These are phyloP conservation scores for Suhomyces sp. DNA, from an alignment of 805 yeast genomes.

Conservation along the genomic window DNA sequence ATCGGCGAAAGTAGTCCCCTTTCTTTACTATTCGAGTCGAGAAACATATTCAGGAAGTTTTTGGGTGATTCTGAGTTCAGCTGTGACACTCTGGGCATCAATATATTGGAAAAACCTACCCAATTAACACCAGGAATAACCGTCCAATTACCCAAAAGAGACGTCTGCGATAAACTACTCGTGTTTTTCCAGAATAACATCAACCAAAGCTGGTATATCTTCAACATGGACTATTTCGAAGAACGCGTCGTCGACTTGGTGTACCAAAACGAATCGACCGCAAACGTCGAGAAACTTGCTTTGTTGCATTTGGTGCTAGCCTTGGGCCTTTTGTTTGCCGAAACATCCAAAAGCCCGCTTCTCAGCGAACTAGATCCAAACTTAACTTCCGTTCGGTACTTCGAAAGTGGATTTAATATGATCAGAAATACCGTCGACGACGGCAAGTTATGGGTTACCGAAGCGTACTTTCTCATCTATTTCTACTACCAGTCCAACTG, in stretches of 20 bases:
- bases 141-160: slow-evolving; percentile 10
- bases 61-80: slow-evolving; percentile 35
- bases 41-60: slow-evolving; percentile 31
- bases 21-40: slow-evolving; percentile 38
- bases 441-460: slow-evolving; percentile 41
- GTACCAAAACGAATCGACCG: slow-evolving; percentile 23
- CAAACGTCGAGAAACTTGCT: slow-evolving; percentile 24
- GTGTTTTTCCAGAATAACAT: slow-evolving; percentile 35
- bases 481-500: slow-evolving; percentile 41
- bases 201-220: slow-evolving; percentile 38
- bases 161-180: slow-evolving; percentile 6
- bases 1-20: slow-evolving; percentile 43
- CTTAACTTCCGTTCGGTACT: slow-evolving; percentile 29
- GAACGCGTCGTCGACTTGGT: slow-evolving; percentile 24
- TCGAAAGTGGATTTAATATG: slow-evolving; percentile 32
- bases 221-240: slow-evolving; percentile 33
- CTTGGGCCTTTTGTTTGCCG: slow-evolving; percentile 39
- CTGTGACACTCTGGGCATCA: slow-evolving; percentile 34
- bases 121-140: slow-evolving; percentile 14
- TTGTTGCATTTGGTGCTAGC: slow-evolving; percentile 40
- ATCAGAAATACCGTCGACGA: slow-evolving; percentile 33
- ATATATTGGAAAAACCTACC: slow-evolving; percentile 35
- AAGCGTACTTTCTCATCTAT: slow-evolving; percentile 36
- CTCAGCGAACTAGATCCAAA: slow-evolving; percentile 15
- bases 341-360: slow-evolving; percentile 23